Evolutionary conservation across 192 early-diverging fungal species (phyloP).

Genomic region (Haplosporangium gracile): DNA sequence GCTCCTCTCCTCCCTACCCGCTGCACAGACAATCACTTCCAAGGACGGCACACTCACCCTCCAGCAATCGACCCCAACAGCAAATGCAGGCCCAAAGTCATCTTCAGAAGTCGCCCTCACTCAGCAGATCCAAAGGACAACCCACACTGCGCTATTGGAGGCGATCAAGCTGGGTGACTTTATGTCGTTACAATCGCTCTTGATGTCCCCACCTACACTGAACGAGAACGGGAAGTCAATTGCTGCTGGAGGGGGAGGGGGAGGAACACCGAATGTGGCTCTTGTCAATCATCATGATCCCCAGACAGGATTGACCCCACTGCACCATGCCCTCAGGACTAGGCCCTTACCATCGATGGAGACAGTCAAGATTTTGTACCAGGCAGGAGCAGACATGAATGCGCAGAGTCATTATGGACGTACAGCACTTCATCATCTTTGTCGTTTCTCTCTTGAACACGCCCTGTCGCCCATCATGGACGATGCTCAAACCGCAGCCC

Average conservation of each 20-base stretch:
- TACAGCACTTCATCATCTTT: constrained; percentile 65
- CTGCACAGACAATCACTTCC: constrained; percentile 18
- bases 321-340: constrained; percentile 71
- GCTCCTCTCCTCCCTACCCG: constrained; percentile 56
- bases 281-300: constrained; percentile 64
- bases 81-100: constrained; percentile 9
- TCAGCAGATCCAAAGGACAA: constrained; percentile 52
- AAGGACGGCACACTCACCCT: constrained; percentile 21
- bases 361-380: constrained; percentile 63
- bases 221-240: constrained; percentile 7
- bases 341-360: constrained; percentile 68
- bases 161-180: constrained; percentile 73
- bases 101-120: constrained; percentile 19
- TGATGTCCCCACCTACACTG: constrained; percentile 56
- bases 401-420: constrained; percentile 66
- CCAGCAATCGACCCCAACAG: constrained; percentile 5
- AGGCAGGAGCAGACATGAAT: constrained; percentile 67
- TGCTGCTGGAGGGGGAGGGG: constrained; percentile 6
- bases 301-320: constrained; percentile 69
- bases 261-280: constrained; percentile 20
- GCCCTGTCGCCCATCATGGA: constrained; percentile 32
- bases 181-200: constrained; percentile 62
- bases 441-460: constrained; percentile 59
- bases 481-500: constrained; percentile 3
- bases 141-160: constrained; percentile 63